Percentiles rank a stretch among this genome's conserved stretches.
phyloP scores from a whole-genome alignment of 1,284 basidiomycete species.

The Apiotrichum veenhuisii region DNA sequence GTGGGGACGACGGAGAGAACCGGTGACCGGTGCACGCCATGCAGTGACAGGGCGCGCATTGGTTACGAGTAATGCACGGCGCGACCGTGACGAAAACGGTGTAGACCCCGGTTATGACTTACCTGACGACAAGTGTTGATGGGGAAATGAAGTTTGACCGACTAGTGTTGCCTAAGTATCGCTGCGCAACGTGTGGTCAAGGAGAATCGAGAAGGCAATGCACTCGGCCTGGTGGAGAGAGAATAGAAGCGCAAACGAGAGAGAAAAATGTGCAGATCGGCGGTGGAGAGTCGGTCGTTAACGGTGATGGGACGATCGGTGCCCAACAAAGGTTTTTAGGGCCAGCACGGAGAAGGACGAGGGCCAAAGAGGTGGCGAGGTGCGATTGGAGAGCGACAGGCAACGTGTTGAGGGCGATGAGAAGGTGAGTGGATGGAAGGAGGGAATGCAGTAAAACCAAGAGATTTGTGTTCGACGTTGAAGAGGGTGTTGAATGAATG shows the following conservation, averaged over 20 bases:
- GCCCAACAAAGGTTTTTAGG: background rate
- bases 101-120: background rate
- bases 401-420: background rate
- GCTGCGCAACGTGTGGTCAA: background rate
- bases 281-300: background rate
- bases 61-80: background rate
- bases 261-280: constrained; percentile 4
- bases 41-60: background rate
- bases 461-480: too few species aligned
- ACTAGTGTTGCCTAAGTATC: background rate
- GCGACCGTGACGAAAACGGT: background rate
- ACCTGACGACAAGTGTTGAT: background rate
- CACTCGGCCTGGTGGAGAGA: background rate
- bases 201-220: background rate
- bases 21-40: background rate
- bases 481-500: too few species aligned
- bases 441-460: too few species aligned
- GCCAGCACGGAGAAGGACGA: background rate
- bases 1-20: background rate
- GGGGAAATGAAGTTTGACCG: background rate
- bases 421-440: too few species aligned
- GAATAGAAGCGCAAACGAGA: background rate
- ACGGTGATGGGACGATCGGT: background rate
- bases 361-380: background rate
- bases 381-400: background rate